These are phyloP conservation scores for Ceratobasidium sp. DNA, from an alignment of 1,284 basidiomycete genomes.

Conservation along the genomic window DNA sequence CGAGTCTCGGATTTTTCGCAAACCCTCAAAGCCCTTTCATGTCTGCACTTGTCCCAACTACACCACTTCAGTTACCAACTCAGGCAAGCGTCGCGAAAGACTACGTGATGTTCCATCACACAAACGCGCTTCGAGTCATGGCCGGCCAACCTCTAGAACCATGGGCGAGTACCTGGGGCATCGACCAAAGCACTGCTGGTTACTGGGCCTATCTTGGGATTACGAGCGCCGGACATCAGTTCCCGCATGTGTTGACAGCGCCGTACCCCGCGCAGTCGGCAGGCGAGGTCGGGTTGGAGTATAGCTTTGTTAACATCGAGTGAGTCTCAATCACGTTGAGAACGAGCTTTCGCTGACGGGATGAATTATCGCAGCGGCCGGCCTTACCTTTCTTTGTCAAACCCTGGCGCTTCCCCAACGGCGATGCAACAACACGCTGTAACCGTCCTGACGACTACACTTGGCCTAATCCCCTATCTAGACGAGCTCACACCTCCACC, in stretches of 20 bases:
- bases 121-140: conserved; percentile 46
- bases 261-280: conserved; percentile 15
- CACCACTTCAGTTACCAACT: conserved; percentile 12
- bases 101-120: conserved; percentile 45
- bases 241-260: conserved; percentile 48
- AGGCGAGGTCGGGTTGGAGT: conserved; percentile 63
- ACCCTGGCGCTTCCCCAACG: conserved; percentile 64
- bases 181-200: conserved; percentile 29
- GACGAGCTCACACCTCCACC: conserved; percentile 57
- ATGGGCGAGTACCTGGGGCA: conserved; percentile 42
- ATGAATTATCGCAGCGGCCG: conserved; percentile 60
- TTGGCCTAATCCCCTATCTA: conserved; percentile 62
- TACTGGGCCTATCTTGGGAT: conserved; percentile 58
- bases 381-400: conserved; percentile 66
- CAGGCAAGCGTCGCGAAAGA: conserved; percentile 40
- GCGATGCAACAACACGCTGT: conserved; percentile 72
- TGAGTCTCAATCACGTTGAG: conserved; percentile 55
- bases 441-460: conserved; percentile 74
- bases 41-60: background rate
- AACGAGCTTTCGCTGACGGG: conserved; percentile 41
- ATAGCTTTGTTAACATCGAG: conserved; percentile 67
- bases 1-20: background rate
- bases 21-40: conserved; percentile 11
- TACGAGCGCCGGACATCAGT: conserved; percentile 63
- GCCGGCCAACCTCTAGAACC: conserved; percentile 39